Evolutionary conservation across 1,139 yeast genomes (phyloP).

Genomic region (Protomyces inouyei): DNA sequence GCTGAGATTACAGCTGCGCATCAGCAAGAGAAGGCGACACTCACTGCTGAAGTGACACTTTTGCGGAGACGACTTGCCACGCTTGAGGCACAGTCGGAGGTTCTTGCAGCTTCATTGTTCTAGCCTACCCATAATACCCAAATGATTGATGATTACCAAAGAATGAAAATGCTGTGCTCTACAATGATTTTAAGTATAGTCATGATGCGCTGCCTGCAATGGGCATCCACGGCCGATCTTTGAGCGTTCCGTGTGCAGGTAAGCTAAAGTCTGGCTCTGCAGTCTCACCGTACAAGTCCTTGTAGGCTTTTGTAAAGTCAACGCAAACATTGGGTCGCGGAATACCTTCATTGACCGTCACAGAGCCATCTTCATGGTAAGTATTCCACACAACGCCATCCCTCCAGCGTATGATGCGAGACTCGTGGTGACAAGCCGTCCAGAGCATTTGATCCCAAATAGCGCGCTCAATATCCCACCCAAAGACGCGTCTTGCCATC

Average conservation of each 20-base stretch:
- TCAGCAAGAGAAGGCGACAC: background rate
- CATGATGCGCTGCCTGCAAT: background rate
- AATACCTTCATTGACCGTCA: background rate
- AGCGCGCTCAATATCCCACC: slow-evolving; percentile 13
- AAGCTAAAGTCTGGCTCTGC: background rate
- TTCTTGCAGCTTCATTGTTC: background rate
- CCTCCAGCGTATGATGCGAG: slow-evolving; percentile 4
- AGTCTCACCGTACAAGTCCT: background rate
- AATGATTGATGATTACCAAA: background rate
- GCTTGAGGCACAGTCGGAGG: background rate
- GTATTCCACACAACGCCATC: background rate
- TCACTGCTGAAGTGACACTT: background rate
- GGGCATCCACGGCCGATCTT: background rate
- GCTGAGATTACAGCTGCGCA: background rate
- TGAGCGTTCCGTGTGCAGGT: background rate
- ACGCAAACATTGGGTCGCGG: background rate
- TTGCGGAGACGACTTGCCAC: background rate
- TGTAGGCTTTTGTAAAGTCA: background rate
- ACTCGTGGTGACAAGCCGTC: slow-evolving; percentile 6
- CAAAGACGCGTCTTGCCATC: background rate
- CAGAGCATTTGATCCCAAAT: slow-evolving; percentile 20
- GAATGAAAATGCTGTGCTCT: background rate
- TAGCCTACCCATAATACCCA: background rate
- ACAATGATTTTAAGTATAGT: background rate
- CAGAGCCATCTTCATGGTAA: background rate